A percentile compares a stretch with the other conserved stretches of the same genome.
These are phyloP conservation scores for Mucor irregularis DNA, from an alignment of 371 early-diverging fungal species.

Conservation along the genomic window DNA sequence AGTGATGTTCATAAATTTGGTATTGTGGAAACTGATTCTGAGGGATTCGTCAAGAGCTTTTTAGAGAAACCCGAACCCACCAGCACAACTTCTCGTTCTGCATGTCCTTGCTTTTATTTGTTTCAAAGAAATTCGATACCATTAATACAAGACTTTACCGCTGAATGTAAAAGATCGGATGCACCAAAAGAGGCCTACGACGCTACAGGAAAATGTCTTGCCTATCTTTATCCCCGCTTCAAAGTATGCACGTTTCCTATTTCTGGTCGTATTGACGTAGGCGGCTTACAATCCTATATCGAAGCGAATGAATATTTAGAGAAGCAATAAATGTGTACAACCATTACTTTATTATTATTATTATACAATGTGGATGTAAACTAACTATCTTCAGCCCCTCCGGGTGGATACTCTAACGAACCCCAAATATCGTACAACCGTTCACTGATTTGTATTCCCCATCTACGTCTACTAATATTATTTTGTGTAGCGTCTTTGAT, in stretches of 20 bases:
- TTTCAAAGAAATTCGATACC: conserved; percentile 34
- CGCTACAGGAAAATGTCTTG: conserved; percentile 62
- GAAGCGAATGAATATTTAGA: conserved; percentile 56
- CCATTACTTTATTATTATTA: background rate
- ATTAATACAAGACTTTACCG: conserved; percentile 45
- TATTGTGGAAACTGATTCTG: conserved; percentile 45
- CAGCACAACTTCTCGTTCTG: conserved; percentile 47
- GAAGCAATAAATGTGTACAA: background rate
- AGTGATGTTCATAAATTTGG: conserved; percentile 54
- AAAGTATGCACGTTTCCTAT: conserved; percentile 46
- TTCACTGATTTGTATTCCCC: conserved; percentile 52
- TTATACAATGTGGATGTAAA: background rate
- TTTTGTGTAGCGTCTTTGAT: conserved; percentile 37
- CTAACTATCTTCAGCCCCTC: background rate
- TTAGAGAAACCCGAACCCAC: conserved; percentile 58
- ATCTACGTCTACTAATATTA: conserved; percentile 47
- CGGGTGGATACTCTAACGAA: background rate
- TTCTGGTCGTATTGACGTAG: conserved; percentile 65
- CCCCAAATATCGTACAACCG: conserved; percentile 66
- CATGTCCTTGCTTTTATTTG: conserved; percentile 67
- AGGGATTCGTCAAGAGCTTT: conserved; percentile 45
- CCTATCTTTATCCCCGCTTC: conserved; percentile 49
- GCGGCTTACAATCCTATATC: conserved; percentile 52
- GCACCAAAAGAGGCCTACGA: conserved; percentile 52
- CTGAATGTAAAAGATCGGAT: conserved; percentile 22